These are phyloP conservation scores for Paracoccidioides brasiliensis DNA, from an alignment of 2,329 filamentous ascomycete genomes.

Conservation along the genomic window DNA sequence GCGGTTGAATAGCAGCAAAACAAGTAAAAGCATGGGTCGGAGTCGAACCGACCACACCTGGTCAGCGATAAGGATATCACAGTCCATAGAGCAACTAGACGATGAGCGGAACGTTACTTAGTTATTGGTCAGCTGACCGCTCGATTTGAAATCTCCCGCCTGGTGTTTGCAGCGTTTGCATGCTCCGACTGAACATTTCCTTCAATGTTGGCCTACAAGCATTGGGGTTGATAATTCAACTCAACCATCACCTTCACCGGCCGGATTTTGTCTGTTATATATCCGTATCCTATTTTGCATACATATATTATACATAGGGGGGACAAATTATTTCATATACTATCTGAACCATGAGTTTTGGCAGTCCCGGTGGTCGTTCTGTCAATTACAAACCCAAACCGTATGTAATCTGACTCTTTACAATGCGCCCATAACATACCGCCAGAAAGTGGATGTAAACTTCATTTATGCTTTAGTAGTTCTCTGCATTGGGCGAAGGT, in stretches of 20 bases:
- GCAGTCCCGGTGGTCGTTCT: slow-evolving; percentile 54
- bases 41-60: slow-evolving; percentile 4
- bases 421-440: neutral
- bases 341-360: slow-evolving; percentile 42
- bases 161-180: too few species aligned
- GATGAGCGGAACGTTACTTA: neutral
- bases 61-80: slow-evolving; percentile 2
- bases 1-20: too few species aligned
- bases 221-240: too few species aligned
- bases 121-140: too few species aligned
- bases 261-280: neutral
- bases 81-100: slow-evolving; percentile 4
- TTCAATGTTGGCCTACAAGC: too few species aligned
- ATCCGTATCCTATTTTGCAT: neutral
- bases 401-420: slow-evolving; percentile 34
- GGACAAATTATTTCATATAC: neutral
- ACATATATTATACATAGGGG: neutral
- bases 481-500: neutral
- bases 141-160: too few species aligned
- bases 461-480: neutral
- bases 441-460: neutral
- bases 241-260: too few species aligned
- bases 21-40: neutral
- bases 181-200: too few species aligned
- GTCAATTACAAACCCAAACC: slow-evolving; percentile 56